A percentile compares a stretch with the other conserved stretches of the same genome.
Evolutionary conservation across 495 filamentous ascomycete species (phyloP).

Genomic region (Neurospora hispaniola): DNA sequence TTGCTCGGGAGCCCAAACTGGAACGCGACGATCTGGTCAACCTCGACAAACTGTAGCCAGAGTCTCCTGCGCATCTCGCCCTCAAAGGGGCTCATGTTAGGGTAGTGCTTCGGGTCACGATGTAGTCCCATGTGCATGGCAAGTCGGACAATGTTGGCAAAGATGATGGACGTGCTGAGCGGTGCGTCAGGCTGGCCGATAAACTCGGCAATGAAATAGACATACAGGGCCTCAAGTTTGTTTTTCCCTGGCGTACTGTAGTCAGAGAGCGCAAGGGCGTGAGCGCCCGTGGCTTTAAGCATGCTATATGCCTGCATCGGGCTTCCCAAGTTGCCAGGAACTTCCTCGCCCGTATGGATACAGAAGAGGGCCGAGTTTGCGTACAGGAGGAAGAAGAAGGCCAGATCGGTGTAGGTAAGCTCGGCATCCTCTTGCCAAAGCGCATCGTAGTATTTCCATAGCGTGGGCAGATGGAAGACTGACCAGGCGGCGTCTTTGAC

Average conservation of each 20-base stretch:
- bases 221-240: constrained; percentile 31
- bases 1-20: constrained; percentile 25
- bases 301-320: constrained; percentile 2
- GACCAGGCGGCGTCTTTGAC: constrained; percentile 32
- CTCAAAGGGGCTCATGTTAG: constrained; percentile 22
- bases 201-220: constrained; percentile 29
- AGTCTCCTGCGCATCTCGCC: constrained; percentile 28
- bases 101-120: constrained; percentile 28
- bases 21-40: constrained; percentile 17
- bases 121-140: constrained; percentile 34
- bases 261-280: constrained; percentile 28
- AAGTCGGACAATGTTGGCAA: constrained; percentile 26
- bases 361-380: constrained; percentile 15
- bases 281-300: constrained; percentile 20
- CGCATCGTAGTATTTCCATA: constrained; percentile 25
- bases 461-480: constrained; percentile 35
- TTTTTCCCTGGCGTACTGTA: constrained; percentile 32
- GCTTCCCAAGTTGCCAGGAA: constrained; percentile 14
- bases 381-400: constrained; percentile 22
- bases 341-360: constrained; percentile 12
- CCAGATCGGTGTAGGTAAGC: constrained; percentile 17
- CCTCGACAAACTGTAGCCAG: constrained; percentile 23
- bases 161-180: constrained; percentile 30
- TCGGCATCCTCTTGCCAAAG: constrained; percentile 20
- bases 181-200: constrained; percentile 20